Conservation (phyloP, 139 green algal genomes). For the Haematococcus lacustris region DNA sequence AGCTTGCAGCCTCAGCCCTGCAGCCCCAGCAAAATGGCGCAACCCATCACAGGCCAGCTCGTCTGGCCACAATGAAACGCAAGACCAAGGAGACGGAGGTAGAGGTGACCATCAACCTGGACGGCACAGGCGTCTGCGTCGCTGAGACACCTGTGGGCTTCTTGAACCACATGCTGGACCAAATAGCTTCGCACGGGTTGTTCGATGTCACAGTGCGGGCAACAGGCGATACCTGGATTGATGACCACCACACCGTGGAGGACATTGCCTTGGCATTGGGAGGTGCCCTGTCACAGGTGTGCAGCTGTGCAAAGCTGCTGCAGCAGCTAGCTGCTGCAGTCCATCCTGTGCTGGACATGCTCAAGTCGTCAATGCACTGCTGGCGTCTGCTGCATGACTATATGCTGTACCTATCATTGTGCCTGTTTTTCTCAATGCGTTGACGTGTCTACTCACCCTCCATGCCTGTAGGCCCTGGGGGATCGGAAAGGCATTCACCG, state of each 20-base stretch:
- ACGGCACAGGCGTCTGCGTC: constrained; percentile 81
- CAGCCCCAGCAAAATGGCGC: neutral
- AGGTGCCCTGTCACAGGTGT: constrained; percentile 36
- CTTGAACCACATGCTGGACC: constrained; percentile 99
- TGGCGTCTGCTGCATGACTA: too few species aligned
- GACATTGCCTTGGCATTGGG: constrained; percentile 85
- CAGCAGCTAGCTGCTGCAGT: too few species aligned
- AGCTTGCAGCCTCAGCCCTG: neutral
- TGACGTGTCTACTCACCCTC: too few species aligned
- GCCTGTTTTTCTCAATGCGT: too few species aligned
- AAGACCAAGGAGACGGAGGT: constrained; percentile 92
- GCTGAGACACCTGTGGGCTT: constrained; percentile 80
- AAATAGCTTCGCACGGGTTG: constrained; percentile 83
- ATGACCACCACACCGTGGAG: constrained; percentile 99
- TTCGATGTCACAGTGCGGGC: constrained; percentile 78
- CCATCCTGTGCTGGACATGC: too few species aligned
- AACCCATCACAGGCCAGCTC: neutral
- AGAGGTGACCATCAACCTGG: constrained; percentile 82
- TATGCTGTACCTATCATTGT: too few species aligned
- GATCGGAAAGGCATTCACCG: constrained; percentile 91
- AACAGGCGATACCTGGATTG: constrained; percentile 91
- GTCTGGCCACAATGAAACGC: constrained; percentile 33
- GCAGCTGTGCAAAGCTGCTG: too few species aligned
- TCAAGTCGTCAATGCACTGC: too few species aligned
- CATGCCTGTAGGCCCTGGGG: constrained; percentile 71